These are phyloP conservation scores for Boehmeria nivea DNA, from an alignment of 306 rosid species.

Conservation along the genomic window DNA sequence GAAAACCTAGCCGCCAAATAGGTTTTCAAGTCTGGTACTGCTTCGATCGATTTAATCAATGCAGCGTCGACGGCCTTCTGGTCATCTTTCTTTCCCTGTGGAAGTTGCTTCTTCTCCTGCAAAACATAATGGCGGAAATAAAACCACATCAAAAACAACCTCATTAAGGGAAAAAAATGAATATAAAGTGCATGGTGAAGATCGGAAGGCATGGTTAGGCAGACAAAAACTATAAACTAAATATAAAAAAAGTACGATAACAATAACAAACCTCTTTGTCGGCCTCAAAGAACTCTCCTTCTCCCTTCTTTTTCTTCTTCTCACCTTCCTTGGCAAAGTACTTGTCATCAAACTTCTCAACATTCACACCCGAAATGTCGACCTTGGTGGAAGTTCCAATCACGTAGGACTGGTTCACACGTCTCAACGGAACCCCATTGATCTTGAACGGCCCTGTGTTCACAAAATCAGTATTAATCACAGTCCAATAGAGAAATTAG, in stretches of 20 bases:
- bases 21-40: conserved; percentile 64
- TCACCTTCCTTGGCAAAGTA: conserved; percentile 25
- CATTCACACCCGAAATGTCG: conserved; percentile 27
- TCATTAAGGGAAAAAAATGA: neutral
- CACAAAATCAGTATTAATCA: neutral
- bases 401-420: conserved; percentile 36
- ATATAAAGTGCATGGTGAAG: neutral
- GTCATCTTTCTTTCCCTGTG: conserved; percentile 73
- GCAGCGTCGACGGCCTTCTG: conserved; percentile 61
- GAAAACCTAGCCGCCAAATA: conserved; percentile 78
- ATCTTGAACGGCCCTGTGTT: conserved; percentile 32
- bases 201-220: neutral
- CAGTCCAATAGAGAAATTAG: neutral
- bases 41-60: conserved; percentile 52
- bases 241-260: neutral
- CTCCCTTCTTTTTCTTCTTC: conserved; percentile 31
- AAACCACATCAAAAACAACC: neutral
- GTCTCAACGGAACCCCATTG: conserved; percentile 37
- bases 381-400: conserved; percentile 37
- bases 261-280: conserved; percentile 27
- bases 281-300: conserved; percentile 34
- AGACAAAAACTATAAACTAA: neutral
- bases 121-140: neutral
- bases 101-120: conserved; percentile 62
- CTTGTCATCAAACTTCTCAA: conserved; percentile 30